phyloP scores from a whole-genome alignment of 2,329 filamentous ascomycete genomes.

The Alternaria sp. region DNA sequence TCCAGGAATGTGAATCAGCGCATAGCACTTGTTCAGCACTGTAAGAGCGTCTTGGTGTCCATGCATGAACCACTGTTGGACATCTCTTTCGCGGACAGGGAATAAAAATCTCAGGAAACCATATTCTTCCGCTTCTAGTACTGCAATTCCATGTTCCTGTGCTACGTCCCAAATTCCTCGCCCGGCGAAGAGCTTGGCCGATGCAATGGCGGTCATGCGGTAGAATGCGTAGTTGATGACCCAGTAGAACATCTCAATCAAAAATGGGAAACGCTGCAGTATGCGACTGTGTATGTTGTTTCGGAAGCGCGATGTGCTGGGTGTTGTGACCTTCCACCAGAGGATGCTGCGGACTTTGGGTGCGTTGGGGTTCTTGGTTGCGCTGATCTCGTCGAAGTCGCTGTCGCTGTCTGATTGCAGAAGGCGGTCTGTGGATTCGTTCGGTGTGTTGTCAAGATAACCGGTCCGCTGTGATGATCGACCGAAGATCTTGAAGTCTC shows the following conservation, averaged over 20 bases:
- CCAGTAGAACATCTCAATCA: constrained; percentile 80
- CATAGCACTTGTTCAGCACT: constrained; percentile 66
- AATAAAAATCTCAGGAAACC: constrained; percentile 61
- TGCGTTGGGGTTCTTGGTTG: constrained; percentile 47
- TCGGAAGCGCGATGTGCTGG: constrained; percentile 69
- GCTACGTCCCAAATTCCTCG: constrained; percentile 64
- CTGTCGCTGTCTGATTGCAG: constrained; percentile 50
- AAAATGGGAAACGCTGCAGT: constrained; percentile 72
- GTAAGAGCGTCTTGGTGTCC: constrained; percentile 63
- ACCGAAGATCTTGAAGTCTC: constrained; percentile 55
- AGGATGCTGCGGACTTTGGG: constrained; percentile 62
- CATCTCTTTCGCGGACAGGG: constrained; percentile 60
- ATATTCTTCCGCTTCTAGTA: constrained; percentile 65
- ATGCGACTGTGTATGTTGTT: constrained; percentile 68
- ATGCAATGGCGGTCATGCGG: constrained; percentile 63
- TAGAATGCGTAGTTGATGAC: constrained; percentile 71
- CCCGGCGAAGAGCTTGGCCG: constrained; percentile 61
- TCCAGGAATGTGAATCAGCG: constrained; percentile 67
- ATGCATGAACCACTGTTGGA: constrained; percentile 66
- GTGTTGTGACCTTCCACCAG: constrained; percentile 61
- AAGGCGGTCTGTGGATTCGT: constrained; percentile 52
- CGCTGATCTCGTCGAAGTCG: constrained; percentile 47
- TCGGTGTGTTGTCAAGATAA: constrained; percentile 48
- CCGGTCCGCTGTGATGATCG: constrained; percentile 33
- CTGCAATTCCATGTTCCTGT: constrained; percentile 62